Evolutionary conservation across 805 yeast genomes (phyloP).

Genomic region (Yarrowia keelungensis): DNA sequence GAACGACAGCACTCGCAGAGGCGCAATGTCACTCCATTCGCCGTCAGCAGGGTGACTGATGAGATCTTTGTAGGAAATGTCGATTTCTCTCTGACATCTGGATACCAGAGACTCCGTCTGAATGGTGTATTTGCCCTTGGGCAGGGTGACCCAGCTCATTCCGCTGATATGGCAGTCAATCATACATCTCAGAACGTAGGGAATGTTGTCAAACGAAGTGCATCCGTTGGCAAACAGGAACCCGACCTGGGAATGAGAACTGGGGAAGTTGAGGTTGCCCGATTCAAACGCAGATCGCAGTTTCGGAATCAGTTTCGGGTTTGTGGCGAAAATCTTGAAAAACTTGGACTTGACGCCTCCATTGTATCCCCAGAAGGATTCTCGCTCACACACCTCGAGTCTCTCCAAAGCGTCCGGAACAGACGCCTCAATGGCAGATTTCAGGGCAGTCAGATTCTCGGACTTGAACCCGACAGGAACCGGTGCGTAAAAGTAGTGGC

Average conservation of each 20-base stretch:
- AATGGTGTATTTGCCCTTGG: conserved; percentile 69
- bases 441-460: conserved; percentile 59
- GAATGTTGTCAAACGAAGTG: conserved; percentile 88
- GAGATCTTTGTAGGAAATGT: conserved; percentile 69
- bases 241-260: conserved; percentile 47
- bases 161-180: conserved; percentile 89
- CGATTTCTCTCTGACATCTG: conserved; percentile 84
- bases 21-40: conserved; percentile 92
- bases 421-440: conserved; percentile 53
- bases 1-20: conserved; percentile 88
- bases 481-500: conserved; percentile 90
- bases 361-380: conserved; percentile 92
- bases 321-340: conserved; percentile 71
- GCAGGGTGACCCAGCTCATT: conserved; percentile 96
- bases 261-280: conserved; percentile 66
- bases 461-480: conserved; percentile 79
- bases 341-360: conserved; percentile 81
- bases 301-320: conserved; percentile 70
- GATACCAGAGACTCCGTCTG: conserved; percentile 58
- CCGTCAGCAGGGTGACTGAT: conserved; percentile 89
- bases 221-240: conserved; percentile 57
- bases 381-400: conserved; percentile 72
- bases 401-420: conserved; percentile 64
- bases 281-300: conserved; percentile 83
- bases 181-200: conserved; percentile 85